These are phyloP conservation scores for Podospora conica DNA, from an alignment of 495 filamentous ascomycete species.

Conservation along the genomic window DNA sequence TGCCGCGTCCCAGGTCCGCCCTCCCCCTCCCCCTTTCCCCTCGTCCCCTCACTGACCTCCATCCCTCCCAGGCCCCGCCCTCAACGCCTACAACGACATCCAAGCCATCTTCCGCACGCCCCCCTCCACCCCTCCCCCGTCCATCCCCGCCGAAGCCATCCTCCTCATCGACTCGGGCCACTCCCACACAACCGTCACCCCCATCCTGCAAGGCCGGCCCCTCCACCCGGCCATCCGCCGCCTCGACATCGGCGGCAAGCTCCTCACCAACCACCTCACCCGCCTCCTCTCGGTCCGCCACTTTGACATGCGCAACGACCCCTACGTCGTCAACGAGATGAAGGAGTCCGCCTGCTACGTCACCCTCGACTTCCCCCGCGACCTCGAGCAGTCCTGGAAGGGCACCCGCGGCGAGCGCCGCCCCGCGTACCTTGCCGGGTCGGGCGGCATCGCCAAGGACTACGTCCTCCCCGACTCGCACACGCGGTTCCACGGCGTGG, in stretches of 20 bases:
- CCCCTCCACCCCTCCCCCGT: conserved; percentile 34
- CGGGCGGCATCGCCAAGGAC: conserved; percentile 75
- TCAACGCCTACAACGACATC: conserved; percentile 83
- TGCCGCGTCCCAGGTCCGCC: conserved; percentile 64
- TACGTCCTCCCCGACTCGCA: conserved; percentile 94
- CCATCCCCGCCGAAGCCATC: conserved; percentile 67
- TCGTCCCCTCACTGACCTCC: background rate
- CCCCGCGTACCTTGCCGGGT: conserved; percentile 36
- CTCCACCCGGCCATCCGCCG: conserved; percentile 77
- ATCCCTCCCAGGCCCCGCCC: conserved; percentile 40
- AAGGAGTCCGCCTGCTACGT: conserved; percentile 89
- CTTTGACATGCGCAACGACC: conserved; percentile 91
- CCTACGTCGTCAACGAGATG: conserved; percentile 87
- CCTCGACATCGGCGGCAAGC: conserved; percentile 86
- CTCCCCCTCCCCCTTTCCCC: conserved; percentile 7
- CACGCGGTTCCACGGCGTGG: conserved; percentile 60
- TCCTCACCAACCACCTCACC: conserved; percentile 91
- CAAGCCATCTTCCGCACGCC: conserved; percentile 53
- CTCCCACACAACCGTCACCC: conserved; percentile 89
- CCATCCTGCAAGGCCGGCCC: conserved; percentile 72
- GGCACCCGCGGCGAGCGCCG: conserved; percentile 54
- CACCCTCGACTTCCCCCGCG: conserved; percentile 65
- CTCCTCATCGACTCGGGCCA: conserved; percentile 88
- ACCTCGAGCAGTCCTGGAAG: conserved; percentile 83
- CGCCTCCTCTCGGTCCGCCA: conserved; percentile 83